A percentile compares a stretch with the other conserved stretches of the same genome.
Evolutionary conservation across 768 basidiomycete genomes (phyloP).

Genomic region (Multifurca ochricompacta): DNA sequence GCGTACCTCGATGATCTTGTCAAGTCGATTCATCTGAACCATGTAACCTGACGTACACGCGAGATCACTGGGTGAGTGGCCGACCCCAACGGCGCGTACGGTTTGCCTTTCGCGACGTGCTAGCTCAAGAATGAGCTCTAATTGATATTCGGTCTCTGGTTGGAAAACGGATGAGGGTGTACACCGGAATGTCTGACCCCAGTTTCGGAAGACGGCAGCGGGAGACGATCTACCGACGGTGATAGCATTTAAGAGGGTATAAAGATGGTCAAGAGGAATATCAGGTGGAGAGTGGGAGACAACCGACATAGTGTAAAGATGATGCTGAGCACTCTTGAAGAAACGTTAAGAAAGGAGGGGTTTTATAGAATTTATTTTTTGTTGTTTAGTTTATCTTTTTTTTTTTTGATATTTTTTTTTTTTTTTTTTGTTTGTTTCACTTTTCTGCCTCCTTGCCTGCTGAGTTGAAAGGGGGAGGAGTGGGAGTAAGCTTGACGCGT

Average conservation of each 20-base stretch:
- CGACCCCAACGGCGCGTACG: conserved; percentile 80
- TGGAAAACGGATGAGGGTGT: conserved; percentile 64
- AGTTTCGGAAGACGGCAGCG: conserved; percentile 62
- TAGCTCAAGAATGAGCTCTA: conserved; percentile 69
- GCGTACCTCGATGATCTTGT: conserved; percentile 70
- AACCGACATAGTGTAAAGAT: conserved; percentile 3
- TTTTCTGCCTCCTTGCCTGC: too few species aligned
- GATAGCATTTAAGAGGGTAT: conserved; percentile 46
- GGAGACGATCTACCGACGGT: conserved; percentile 37
- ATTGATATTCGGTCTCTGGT: conserved; percentile 62
- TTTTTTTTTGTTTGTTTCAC: background rate
- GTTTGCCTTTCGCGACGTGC: conserved; percentile 63
- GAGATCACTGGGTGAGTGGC: conserved; percentile 90
- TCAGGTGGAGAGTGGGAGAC: conserved; percentile 27
- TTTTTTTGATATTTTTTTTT: background rate
- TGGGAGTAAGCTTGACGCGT: too few species aligned
- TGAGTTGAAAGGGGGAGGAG: background rate
- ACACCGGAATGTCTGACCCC: conserved; percentile 77
- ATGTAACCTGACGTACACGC: conserved; percentile 86
- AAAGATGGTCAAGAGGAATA: conserved; percentile 42
- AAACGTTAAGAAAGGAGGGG: background rate
- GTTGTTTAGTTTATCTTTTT: too few species aligned
- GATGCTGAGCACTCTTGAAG: background rate
- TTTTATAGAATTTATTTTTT: conserved; percentile 12
- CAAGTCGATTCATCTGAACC: conserved; percentile 68